Evolutionary conservation across 2,329 filamentous ascomycete species (phyloP).

Genomic region (Albifimbria verrucaria): DNA sequence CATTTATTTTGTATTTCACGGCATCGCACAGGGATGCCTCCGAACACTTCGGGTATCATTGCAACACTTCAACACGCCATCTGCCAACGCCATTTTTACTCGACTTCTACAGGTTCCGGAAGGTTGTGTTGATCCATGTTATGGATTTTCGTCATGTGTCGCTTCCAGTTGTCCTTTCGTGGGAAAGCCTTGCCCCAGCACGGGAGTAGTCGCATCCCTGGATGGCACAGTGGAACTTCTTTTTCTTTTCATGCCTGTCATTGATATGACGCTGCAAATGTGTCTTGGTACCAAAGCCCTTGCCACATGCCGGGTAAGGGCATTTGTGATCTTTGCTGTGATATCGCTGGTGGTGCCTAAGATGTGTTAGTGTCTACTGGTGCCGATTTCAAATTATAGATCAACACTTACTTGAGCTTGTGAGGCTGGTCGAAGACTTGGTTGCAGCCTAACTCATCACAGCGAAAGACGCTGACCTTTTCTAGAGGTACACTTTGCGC

Average conservation of each 20-base stretch:
- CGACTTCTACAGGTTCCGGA: constrained; percentile 40
- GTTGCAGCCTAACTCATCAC: constrained; percentile 33
- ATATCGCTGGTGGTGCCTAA: constrained; percentile 58
- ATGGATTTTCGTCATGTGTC: constrained; percentile 61
- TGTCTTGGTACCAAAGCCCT: constrained; percentile 59
- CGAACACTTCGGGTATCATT: background rate
- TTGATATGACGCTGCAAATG: constrained; percentile 61
- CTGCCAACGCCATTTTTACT: constrained; percentile 12
- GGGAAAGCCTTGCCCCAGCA: constrained; percentile 57
- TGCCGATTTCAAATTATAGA: background rate
- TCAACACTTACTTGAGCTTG: constrained; percentile 52
- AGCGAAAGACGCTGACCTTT: constrained; percentile 26
- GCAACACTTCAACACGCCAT: background rate
- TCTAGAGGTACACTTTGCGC: constrained; percentile 21
- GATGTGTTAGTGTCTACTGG: constrained; percentile 2
- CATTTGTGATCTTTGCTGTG: constrained; percentile 59
- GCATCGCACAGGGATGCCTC: too few species aligned
- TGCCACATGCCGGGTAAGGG: constrained; percentile 48
- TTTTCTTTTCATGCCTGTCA: constrained; percentile 58
- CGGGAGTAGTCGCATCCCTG: constrained; percentile 54
- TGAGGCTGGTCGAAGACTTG: constrained; percentile 54
- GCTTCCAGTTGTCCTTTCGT: constrained; percentile 60
- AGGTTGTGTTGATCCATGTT: constrained; percentile 35
- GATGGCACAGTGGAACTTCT: constrained; percentile 56
- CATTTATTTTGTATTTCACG: too few species aligned